phyloP scores from a whole-genome alignment of 2,329 filamentous ascomycete genomes.

The Penicillium brasilianum region DNA sequence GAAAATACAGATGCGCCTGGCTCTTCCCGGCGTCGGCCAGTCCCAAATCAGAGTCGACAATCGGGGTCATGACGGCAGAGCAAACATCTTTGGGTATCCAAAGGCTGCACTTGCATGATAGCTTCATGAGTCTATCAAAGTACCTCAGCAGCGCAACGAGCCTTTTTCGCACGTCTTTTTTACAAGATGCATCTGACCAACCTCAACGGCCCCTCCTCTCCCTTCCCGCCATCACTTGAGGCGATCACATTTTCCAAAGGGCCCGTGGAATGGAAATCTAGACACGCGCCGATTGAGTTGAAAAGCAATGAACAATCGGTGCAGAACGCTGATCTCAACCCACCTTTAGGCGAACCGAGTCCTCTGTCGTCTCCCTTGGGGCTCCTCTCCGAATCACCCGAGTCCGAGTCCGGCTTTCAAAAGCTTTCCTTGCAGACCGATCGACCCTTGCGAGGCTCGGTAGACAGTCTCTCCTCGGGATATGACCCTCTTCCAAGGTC shows the following conservation, averaged over 20 bases:
- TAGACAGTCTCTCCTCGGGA: slow-evolving; percentile 72
- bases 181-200: slow-evolving; percentile 25
- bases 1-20: slow-evolving; percentile 1
- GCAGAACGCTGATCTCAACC: slow-evolving; percentile 26
- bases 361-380: slow-evolving; percentile 46
- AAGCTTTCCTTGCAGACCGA: slow-evolving; percentile 58
- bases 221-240: slow-evolving; percentile 26
- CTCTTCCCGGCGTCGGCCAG: background rate
- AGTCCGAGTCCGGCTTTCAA: slow-evolving; percentile 47
- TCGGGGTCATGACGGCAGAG: background rate
- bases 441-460: slow-evolving; percentile 72
- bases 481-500: slow-evolving; percentile 78
- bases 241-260: slow-evolving; percentile 22
- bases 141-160: background rate
- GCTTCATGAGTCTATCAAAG: background rate
- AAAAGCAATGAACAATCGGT: slow-evolving; percentile 1
- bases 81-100: background rate
- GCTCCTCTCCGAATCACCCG: slow-evolving; percentile 43
- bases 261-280: slow-evolving; percentile 22
- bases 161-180: slow-evolving; percentile 8
- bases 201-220: slow-evolving; percentile 8
- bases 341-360: slow-evolving; percentile 44
- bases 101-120: background rate
- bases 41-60: background rate
- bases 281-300: slow-evolving; percentile 20